Conservation (phyloP, 495 filamentous ascomycete species). For the Sphaerosporella brunnea region DNA sequence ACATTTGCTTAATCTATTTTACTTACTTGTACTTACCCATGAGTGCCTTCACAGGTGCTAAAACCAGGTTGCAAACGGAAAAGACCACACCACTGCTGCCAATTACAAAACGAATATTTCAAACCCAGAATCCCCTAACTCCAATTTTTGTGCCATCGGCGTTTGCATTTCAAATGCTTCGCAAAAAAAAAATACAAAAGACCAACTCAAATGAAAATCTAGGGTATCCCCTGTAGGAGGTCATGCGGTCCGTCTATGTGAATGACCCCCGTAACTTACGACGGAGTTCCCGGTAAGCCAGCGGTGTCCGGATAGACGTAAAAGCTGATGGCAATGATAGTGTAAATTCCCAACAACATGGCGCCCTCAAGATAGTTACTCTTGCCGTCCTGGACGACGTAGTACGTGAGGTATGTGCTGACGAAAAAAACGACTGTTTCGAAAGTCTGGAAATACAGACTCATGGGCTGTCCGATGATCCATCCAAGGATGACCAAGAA, state of each 20-base stretch:
- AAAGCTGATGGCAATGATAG: slow-evolving; percentile 78
- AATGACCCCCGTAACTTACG: too few relatives aligned
- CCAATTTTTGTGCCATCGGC: background rate
- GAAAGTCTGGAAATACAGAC: slow-evolving; percentile 77
- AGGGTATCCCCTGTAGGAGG: background rate
- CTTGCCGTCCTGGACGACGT: slow-evolving; percentile 84
- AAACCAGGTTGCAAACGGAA: too few relatives aligned
- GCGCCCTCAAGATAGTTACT: slow-evolving; percentile 89
- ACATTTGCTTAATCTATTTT: too few relatives aligned
- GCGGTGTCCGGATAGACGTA: slow-evolving; percentile 58
- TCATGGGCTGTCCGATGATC: slow-evolving; percentile 73
- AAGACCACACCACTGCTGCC: too few relatives aligned
- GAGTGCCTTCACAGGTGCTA: too few relatives aligned
- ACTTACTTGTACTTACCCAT: too few relatives aligned
- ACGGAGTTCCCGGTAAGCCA: slow-evolving; percentile 11
- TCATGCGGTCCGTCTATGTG: too few relatives aligned
- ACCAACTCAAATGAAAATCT: background rate
- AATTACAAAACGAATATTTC: too few relatives aligned
- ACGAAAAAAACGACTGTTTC: slow-evolving; percentile 91
- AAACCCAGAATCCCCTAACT: background rate
- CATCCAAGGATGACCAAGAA: slow-evolving; percentile 82
- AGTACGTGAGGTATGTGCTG: slow-evolving; percentile 74
- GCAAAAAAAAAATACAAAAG: background rate
- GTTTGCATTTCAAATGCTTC: background rate
- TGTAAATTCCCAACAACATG: slow-evolving; percentile 65